Conservation (phyloP, 305 asterid genomes). For the Fraxinus sp. region DNA sequence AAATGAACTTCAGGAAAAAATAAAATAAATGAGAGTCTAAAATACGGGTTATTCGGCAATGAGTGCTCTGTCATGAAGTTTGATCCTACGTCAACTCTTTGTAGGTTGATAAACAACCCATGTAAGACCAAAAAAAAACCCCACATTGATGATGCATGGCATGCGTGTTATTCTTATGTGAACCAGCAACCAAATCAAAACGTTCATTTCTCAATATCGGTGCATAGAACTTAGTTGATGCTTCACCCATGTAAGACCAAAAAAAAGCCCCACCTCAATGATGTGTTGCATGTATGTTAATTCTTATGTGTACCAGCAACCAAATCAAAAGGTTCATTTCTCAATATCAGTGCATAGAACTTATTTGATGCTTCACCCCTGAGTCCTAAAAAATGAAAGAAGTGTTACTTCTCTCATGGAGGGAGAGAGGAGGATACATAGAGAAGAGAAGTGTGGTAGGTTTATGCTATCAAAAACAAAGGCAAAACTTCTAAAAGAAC, state of each 20-base stretch:
- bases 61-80: background rate
- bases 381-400: background rate
- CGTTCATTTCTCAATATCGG: too few species aligned
- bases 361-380: background rate
- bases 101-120: background rate
- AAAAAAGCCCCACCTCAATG: too few species aligned
- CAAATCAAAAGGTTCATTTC: background rate
- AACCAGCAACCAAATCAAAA: too few species aligned
- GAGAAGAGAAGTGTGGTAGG: background rate
- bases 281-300: too few species aligned
- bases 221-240: too few species aligned
- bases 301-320: too few species aligned
- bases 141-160: background rate
- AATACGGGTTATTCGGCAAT: background rate
- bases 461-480: background rate
- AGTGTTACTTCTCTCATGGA: background rate
- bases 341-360: background rate
- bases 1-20: constrained; percentile 7
- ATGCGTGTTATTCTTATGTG: too few species aligned
- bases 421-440: background rate
- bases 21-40: background rate
- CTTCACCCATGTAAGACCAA: too few species aligned
- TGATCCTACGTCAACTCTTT: background rate
- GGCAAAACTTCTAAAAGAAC: background rate
- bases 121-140: background rate